phyloP scores from a whole-genome alignment of 192 early-diverging fungal genomes.

The Pecoramyces ruminantium region DNA sequence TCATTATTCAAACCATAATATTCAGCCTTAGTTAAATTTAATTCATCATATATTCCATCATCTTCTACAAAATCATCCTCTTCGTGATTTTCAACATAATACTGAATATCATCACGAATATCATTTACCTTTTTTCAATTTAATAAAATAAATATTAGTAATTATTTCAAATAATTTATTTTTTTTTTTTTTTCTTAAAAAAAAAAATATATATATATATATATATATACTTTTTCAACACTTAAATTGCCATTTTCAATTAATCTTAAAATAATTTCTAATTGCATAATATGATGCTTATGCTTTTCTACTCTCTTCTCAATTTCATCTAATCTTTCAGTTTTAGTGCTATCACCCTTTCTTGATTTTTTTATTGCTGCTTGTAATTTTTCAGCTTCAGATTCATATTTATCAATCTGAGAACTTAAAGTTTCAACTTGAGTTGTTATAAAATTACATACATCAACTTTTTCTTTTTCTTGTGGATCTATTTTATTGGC shows the following conservation, averaged over 20 bases:
- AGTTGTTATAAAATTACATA: constrained; percentile 67
- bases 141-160: too few species aligned
- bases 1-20: constrained; percentile 61
- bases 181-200: too few species aligned
- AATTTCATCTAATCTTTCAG: constrained; percentile 50
- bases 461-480: constrained; percentile 78
- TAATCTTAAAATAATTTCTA: constrained; percentile 85
- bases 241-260: constrained; percentile 82
- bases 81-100: constrained; percentile 81
- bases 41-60: constrained; percentile 80
- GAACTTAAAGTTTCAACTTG: constrained; percentile 65
- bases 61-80: constrained; percentile 88
- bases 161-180: too few species aligned
- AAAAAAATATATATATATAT: too few species aligned
- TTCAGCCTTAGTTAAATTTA: constrained; percentile 84
- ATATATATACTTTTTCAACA: constrained; percentile 49
- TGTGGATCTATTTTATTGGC: constrained; percentile 76
- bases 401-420: constrained; percentile 87
- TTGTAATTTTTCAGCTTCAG: constrained; percentile 62
- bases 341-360: constrained; percentile 61
- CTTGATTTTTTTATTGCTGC: constrained; percentile 48
- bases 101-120: constrained; percentile 80
- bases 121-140: constrained; percentile 55
- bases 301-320: constrained; percentile 72
- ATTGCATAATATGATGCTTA: constrained; percentile 70